These are phyloP conservation scores for Coccinonectria pachysandricola DNA, from an alignment of 2,329 filamentous ascomycete genomes.

Conservation along the genomic window DNA sequence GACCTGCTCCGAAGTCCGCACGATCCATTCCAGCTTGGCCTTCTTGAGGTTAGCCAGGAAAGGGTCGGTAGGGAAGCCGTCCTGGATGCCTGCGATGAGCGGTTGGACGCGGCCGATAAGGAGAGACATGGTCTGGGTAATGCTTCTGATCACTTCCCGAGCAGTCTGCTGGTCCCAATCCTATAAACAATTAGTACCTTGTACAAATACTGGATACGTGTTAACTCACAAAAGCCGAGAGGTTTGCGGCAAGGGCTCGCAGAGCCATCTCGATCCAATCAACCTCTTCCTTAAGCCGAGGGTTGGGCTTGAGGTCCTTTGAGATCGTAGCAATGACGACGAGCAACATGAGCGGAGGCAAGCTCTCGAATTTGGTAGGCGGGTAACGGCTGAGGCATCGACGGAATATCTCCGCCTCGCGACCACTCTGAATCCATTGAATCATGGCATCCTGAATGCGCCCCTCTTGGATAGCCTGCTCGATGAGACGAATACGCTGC, in stretches of 20 bases:
- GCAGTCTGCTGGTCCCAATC: constrained; percentile 28
- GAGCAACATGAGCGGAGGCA: constrained; percentile 52
- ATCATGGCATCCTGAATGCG: constrained; percentile 54
- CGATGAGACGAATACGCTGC: constrained; percentile 47
- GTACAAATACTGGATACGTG: not conserved
- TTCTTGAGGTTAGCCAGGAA: constrained; percentile 29
- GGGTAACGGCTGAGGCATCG: constrained; percentile 29
- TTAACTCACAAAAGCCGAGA: constrained; percentile 40
- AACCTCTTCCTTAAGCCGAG: constrained; percentile 44
- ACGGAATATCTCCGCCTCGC: constrained; percentile 53
- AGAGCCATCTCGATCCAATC: constrained; percentile 52
- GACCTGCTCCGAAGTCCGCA: constrained; percentile 26
- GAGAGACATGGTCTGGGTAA: constrained; percentile 29
- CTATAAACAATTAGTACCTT: constrained; percentile 16
- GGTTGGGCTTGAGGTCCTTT: constrained; percentile 43
- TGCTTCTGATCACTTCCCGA: constrained; percentile 28
- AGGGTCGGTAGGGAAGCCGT: constrained; percentile 29
- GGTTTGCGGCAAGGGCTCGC: constrained; percentile 38
- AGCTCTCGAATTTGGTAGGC: constrained; percentile 35
- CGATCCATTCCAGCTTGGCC: constrained; percentile 30
- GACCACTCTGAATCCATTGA: constrained; percentile 55
- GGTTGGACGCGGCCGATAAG: constrained; percentile 26
- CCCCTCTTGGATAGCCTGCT: constrained; percentile 49
- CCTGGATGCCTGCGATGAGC: constrained; percentile 24
- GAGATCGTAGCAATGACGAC: constrained; percentile 56